Conservation (phyloP, 2,329 filamentous ascomycete species). For the Diaporthe sp. region DNA sequence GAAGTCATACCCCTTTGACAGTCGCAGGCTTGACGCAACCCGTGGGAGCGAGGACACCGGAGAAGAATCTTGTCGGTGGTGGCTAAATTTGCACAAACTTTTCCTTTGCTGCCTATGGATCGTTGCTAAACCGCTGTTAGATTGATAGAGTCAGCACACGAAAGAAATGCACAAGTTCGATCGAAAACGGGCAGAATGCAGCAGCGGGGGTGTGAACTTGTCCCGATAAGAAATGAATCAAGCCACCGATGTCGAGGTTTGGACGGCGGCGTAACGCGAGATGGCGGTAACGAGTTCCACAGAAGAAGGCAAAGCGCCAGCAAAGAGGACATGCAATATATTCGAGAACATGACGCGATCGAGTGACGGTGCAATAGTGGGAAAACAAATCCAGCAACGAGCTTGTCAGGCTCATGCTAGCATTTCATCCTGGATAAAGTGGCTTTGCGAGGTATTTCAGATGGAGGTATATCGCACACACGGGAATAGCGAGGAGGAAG, state of each 20-base stretch:
- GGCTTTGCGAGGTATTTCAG: slow-evolving; percentile 1
- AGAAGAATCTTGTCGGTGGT: not conserved
- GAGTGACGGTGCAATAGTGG: not conserved
- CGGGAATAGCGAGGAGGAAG: not conserved
- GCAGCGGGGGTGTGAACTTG: too few relatives aligned
- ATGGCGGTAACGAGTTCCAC: not conserved
- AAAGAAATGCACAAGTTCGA: too few relatives aligned
- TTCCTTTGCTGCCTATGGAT: slow-evolving; percentile 3
- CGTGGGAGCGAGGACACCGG: not conserved
- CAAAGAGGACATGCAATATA: not conserved
- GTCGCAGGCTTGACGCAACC: not conserved
- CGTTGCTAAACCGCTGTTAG: not conserved
- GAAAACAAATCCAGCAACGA: slow-evolving; percentile 11
- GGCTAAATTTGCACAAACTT: not conserved
- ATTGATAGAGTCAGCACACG: not conserved
- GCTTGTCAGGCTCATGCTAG: not conserved
- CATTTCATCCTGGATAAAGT: slow-evolving; percentile 1
- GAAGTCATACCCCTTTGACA: not conserved
- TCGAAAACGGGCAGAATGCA: not conserved
- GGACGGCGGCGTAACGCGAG: not conserved
- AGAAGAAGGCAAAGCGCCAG: not conserved
- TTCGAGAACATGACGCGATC: not conserved
- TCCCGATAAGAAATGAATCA: not conserved
- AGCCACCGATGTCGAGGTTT: not conserved
- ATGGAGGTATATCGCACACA: not conserved